phyloP scores from a whole-genome alignment of 176 grass and related monocot species.

The Stipa capillata region DNA sequence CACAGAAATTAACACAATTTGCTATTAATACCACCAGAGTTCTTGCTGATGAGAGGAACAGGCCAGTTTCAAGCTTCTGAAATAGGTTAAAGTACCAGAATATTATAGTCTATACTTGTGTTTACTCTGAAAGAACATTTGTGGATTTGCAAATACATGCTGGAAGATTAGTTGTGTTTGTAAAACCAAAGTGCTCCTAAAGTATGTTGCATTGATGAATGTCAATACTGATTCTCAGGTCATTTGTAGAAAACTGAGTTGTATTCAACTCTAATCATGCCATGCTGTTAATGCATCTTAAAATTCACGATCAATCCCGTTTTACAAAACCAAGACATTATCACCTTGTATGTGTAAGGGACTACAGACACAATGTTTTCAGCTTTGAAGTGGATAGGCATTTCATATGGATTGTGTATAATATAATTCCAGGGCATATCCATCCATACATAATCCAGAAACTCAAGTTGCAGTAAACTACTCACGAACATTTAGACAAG shows the following conservation, averaged over 20 bases:
- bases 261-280: neutral
- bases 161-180: neutral
- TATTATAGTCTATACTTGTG: neutral
- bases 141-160: neutral
- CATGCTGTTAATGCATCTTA: neutral
- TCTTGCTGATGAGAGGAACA: neutral
- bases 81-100: neutral
- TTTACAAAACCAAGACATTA: neutral
- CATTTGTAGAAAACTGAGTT: neutral
- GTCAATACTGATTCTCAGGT: neutral
- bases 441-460: neutral
- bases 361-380: neutral
- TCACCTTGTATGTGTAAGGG: neutral
- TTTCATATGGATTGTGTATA: neutral
- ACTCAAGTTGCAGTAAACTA: neutral
- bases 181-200: neutral
- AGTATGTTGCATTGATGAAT: neutral
- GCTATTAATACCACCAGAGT: neutral
- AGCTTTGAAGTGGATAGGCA: neutral
- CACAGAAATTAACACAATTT: neutral
- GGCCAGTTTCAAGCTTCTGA: neutral
- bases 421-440: too few species aligned
- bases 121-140: neutral
- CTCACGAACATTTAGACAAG: neutral
- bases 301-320: neutral